Evolutionary conservation across 1,284 basidiomycete species (phyloP).

Genomic region (Irpex sp.): DNA sequence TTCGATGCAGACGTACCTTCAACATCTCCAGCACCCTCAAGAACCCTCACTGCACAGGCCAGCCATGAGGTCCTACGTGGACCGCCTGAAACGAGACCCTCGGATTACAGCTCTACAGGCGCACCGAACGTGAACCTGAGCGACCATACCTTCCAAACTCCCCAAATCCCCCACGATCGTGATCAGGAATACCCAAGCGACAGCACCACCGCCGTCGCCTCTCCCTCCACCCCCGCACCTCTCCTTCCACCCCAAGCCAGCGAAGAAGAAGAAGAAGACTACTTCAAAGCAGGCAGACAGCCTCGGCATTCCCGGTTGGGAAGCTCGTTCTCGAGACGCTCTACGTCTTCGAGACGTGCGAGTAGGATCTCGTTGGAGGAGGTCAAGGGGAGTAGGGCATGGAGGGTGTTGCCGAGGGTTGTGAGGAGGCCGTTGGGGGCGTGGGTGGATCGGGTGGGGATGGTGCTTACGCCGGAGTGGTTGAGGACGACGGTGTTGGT

Average conservation of each 20-base stretch:
- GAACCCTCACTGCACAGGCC: constrained; percentile 10
- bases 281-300: neutral
- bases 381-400: constrained; percentile 31
- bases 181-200: neutral
- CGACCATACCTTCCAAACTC: constrained; percentile 32
- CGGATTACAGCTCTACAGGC: constrained; percentile 38
- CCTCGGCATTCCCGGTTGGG: neutral
- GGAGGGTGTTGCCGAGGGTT: constrained; percentile 39
- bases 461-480: constrained; percentile 85
- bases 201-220: neutral
- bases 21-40: neutral
- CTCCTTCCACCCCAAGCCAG: neutral
- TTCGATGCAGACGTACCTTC: constrained; percentile 2
- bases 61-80: constrained; percentile 18
- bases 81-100: constrained; percentile 20
- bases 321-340: neutral
- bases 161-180: constrained; percentile 7
- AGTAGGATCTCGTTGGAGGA: constrained; percentile 38
- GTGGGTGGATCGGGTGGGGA: constrained; percentile 70
- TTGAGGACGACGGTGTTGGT: constrained; percentile 78
- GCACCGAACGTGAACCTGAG: constrained; percentile 36
- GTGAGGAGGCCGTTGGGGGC: constrained; percentile 51
- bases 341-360: neutral
- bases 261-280: neutral
- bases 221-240: neutral